Evolutionary conservation across 306 rosid species (phyloP), one percentile per base, ranked within the genome.

Genomic region (Fagus crenata): DNA sequence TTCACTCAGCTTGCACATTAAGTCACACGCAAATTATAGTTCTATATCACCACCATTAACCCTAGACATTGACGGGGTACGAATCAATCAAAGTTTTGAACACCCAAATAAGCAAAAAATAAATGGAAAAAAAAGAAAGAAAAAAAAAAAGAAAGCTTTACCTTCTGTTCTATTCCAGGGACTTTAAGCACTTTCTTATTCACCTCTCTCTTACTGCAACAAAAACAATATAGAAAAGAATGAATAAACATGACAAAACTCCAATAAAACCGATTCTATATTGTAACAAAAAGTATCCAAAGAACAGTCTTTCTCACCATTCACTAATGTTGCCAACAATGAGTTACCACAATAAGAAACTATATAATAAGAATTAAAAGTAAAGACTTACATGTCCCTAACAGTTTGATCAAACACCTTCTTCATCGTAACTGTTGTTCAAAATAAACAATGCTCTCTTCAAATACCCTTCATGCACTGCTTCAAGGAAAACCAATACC

Each of bases 151-250:
- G 69, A 17, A 7, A 12, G 0, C 55, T 13, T 37, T 84, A 96
- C 99, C 98, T 96, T 96, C 90, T 96, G 99, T 77, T 96, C 99
- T 84, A 89, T 87, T 74, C 97, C 92, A 73, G 99, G 99, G 84
- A 96, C 96, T 88, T 96, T 96, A 67, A 96, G 93, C 75, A 96
- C 99, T 61, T 92, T 89, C 89, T 96, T 96, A 80, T 96, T 96
- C 74, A 96, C 98, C 87, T 82, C 99, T 84, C 99, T 84, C 87
- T 92, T 96, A 59, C 99, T 96, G 89, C 87, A 88, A 72, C 28
- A 84, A 75, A 49, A 81, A 63, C 40, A 76, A 22, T 22, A 22
- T 22, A 22, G 28, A 22, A 35, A 14, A 3, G 9, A 17, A 5
- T 41, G 14, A 1, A n/a, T 41, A n/a, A 68, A 3, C 9, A 14